Conservation (phyloP, 2,329 filamentous ascomycete species). For the Cadophora sp. region DNA sequence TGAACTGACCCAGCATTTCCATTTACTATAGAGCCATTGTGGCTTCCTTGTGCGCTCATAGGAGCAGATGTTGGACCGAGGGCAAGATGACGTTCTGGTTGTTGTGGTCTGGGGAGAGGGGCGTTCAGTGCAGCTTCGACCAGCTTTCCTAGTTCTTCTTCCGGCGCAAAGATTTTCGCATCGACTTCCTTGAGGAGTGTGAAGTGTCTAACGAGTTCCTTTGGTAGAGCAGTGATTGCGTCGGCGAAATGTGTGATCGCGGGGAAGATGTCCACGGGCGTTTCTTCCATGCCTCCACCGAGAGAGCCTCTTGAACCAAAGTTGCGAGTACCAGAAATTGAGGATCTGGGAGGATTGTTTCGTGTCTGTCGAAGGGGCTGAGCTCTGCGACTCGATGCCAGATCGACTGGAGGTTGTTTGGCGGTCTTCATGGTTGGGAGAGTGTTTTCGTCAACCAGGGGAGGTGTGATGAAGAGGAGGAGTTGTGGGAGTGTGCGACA, state of each 20-base stretch:
- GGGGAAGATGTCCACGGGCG: conserved; percentile 71
- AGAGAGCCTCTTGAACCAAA: conserved; percentile 52
- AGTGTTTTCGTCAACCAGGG: conserved; percentile 24
- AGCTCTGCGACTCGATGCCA: conserved; percentile 60
- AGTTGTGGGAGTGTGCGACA: conserved; percentile 21
- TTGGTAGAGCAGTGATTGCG: conserved; percentile 88
- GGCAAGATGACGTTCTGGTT: conserved; percentile 42
- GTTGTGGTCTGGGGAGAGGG: conserved; percentile 51
- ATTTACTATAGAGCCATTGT: conserved; percentile 43
- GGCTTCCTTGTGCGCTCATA: conserved; percentile 39
- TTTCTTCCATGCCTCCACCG: conserved; percentile 50
- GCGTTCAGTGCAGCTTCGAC: conserved; percentile 68
- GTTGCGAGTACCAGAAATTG: conserved; percentile 54
- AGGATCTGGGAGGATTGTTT: conserved; percentile 66
- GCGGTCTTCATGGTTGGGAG: conserved; percentile 44
- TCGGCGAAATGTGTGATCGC: conserved; percentile 83
- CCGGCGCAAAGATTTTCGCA: conserved; percentile 90
- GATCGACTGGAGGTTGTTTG: conserved; percentile 40
- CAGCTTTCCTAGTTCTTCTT: conserved; percentile 80
- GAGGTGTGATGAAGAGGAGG: conserved; percentile 12
- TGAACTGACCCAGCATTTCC: conserved; percentile 38
- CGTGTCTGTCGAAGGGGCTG: conserved; percentile 71
- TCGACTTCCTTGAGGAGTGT: conserved; percentile 97
- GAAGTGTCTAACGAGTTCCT: conserved; percentile 94
- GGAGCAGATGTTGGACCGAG: conserved; percentile 38